A percentile compares a stretch with the other conserved stretches of the same genome.
Evolutionary conservation across 169 alveolate genomes (phyloP).

Genomic region (Theileria annulata): DNA sequence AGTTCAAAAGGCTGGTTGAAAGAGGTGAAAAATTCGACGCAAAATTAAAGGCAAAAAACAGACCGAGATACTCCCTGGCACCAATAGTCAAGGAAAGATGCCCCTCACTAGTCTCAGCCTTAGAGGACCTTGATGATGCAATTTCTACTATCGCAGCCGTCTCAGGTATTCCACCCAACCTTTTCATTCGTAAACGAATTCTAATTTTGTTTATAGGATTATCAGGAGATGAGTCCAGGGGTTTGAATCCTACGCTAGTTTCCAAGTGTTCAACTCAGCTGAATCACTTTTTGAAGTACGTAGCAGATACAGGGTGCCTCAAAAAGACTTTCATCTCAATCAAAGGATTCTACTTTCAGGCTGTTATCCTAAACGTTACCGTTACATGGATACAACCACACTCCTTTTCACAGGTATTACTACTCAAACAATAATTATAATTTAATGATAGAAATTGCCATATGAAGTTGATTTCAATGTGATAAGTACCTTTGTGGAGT

Average conservation of each 20-base stretch:
- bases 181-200: background rate
- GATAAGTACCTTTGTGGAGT: slow-evolving; percentile 90
- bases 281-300: slow-evolving; percentile 51
- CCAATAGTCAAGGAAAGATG: slow-evolving; percentile 95
- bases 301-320: slow-evolving; percentile 70
- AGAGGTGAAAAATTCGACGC: slow-evolving; percentile 86
- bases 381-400: slow-evolving; percentile 98
- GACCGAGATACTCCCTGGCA: slow-evolving; percentile 90
- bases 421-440: background rate
- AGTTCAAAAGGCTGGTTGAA: slow-evolving; percentile 84
- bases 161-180: slow-evolving; percentile 80
- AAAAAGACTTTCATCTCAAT: slow-evolving; percentile 91
- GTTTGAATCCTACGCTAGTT: slow-evolving; percentile 39
- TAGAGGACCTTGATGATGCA: slow-evolving; percentile 97
- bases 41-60: slow-evolving; percentile 78
- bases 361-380: slow-evolving; percentile 85
- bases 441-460: slow-evolving; percentile 70
- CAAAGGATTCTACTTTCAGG: slow-evolving; percentile 98
- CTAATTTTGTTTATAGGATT: slow-evolving; percentile 30
- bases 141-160: slow-evolving; percentile 91
- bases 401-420: slow-evolving; percentile 88
- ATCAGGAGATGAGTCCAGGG: slow-evolving; percentile 51
- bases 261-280: slow-evolving; percentile 36
- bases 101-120: slow-evolving; percentile 95
- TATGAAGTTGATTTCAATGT: slow-evolving; percentile 95